These are phyloP conservation scores for Xylariaceae sp. DNA, from an alignment of 2,329 filamentous ascomycete species.

Conservation along the genomic window DNA sequence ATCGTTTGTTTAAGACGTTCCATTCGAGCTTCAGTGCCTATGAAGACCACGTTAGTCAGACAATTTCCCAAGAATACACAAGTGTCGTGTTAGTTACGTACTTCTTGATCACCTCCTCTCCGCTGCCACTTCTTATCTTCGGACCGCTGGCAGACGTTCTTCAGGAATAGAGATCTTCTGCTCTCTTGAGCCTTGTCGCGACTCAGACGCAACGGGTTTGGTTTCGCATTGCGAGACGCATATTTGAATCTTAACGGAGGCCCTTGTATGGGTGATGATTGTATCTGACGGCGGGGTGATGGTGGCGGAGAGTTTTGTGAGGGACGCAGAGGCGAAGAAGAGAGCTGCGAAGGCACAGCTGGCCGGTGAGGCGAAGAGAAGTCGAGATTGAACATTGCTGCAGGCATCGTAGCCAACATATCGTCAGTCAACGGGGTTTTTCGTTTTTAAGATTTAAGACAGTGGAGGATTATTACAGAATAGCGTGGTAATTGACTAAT, in stretches of 20 bases:
- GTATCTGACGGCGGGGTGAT: conserved; percentile 39
- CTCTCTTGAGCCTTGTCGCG: conserved; percentile 59
- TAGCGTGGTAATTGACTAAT: background rate
- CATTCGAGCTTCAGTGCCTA: conserved; percentile 41
- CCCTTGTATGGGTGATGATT: conserved; percentile 34
- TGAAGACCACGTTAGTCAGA: conserved; percentile 1
- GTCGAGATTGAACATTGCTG: conserved; percentile 40
- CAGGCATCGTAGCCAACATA: conserved; percentile 34
- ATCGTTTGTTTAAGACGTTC: conserved; percentile 35
- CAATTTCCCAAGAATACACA: background rate
- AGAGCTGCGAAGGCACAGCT: conserved; percentile 49
- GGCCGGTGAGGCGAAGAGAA: conserved; percentile 42
- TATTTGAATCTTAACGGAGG: conserved; percentile 37
- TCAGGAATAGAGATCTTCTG: conserved; percentile 62
- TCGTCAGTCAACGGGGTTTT: conserved; percentile 9
- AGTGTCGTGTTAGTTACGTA: conserved; percentile 23
- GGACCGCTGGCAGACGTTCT: conserved; percentile 55
- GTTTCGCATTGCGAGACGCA: conserved; percentile 50
- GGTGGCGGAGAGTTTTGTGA: conserved; percentile 42
- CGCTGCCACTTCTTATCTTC: conserved; percentile 56
- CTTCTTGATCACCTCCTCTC: conserved; percentile 58
- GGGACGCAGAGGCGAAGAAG: conserved; percentile 54
- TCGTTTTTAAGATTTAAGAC: background rate
- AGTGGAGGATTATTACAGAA: background rate
- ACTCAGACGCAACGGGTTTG: conserved; percentile 56